Evolutionary conservation across 2,329 filamentous ascomycete species (phyloP).

Genomic region (Fusarium penzigii): DNA sequence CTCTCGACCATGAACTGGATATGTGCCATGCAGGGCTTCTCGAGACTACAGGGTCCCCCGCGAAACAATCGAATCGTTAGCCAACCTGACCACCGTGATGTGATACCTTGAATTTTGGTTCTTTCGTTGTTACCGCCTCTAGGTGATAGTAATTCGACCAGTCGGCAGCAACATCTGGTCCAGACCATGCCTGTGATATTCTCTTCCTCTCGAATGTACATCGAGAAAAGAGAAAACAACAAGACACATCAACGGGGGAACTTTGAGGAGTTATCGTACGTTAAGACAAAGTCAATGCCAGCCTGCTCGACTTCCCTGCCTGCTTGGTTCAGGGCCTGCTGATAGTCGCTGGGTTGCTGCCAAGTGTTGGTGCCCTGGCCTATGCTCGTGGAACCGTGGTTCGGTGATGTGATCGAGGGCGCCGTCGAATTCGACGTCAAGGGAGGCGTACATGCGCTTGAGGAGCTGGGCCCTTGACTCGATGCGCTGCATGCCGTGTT

Average conservation of each 20-base stretch:
- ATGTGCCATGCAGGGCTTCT: conserved; percentile 92
- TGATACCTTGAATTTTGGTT: conserved; percentile 44
- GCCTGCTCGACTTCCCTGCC: conserved; percentile 75
- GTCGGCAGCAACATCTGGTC: too few relatives aligned
- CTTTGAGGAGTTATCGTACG: conserved; percentile 68
- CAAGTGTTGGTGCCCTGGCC: conserved; percentile 31
- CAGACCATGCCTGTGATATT: too few relatives aligned
- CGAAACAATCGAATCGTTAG: conserved; percentile 45
- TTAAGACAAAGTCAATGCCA: conserved; percentile 87
- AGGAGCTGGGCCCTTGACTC: conserved; percentile 56
- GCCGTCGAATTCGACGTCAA: conserved; percentile 45
- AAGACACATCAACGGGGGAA: conserved; percentile 59
- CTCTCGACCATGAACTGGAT: conserved; percentile 74
- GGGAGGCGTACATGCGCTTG: conserved; percentile 49
- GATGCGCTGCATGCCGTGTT: conserved; percentile 45
- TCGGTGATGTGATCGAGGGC: conserved; percentile 39
- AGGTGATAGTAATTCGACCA: too few relatives aligned
- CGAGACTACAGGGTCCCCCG: conserved; percentile 64
- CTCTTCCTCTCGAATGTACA: too few relatives aligned
- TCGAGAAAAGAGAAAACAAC: too few relatives aligned
- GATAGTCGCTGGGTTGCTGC: conserved; percentile 33
- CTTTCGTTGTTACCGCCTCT: too few relatives aligned
- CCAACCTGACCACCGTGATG: conserved; percentile 29
- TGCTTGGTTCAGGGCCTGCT: conserved; percentile 32
- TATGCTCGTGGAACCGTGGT: conserved; percentile 16